Base-by-base conservation (phyloP, 768 basidiomycete species). In the Tulasnella sp. region DNA sequence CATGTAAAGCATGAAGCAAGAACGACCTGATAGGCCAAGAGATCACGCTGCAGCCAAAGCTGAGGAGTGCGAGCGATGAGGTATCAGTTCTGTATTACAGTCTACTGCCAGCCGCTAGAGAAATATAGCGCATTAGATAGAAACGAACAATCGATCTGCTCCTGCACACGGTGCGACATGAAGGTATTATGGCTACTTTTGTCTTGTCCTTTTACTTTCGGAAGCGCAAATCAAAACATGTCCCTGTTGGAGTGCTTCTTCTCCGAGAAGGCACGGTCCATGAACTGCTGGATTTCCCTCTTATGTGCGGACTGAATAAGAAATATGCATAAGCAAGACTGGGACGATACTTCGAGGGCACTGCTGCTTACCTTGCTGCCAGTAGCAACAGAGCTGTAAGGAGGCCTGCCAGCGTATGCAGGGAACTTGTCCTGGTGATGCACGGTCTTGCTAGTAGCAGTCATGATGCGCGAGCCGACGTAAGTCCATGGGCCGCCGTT, bases 401-500 rank as follows among this genome's bases (percentile, higher is more conserved):
- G 96, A 60, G 82, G 86, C 58, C 96, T 83, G 17, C 96, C 92
- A 42, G 93, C 94, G 68, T 96, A 96, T 68, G 76, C 76, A 10
- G 93, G 87, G 68, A 91, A 89, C 73, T 93, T 92, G 69, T 82
- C 82, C 72, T 82, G 82, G 75, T 99, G 96, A 72, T 96, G 78
- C 70, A 87, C 76, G 4, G 93, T 94, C 73, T 89, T 78, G 66
- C 84, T 83, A 49, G 87, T 84, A n/a, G 94, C 92, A 46, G 94
- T 98, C 70, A 87, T 83, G 67, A 98, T 84, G 57, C 93, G 83
- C 48, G 92, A 88, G 24, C 88, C 92, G 60, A 96, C 83, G 68
- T 99, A 96, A 43, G 86, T 89, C 96, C 96, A 99, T 1, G 91
- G 84, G 64, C 96, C 96, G 67, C 92, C 92, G 77, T 99, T 99